Conservation (phyloP, 768 basidiomycete species). For the Serendipita sp. region DNA sequence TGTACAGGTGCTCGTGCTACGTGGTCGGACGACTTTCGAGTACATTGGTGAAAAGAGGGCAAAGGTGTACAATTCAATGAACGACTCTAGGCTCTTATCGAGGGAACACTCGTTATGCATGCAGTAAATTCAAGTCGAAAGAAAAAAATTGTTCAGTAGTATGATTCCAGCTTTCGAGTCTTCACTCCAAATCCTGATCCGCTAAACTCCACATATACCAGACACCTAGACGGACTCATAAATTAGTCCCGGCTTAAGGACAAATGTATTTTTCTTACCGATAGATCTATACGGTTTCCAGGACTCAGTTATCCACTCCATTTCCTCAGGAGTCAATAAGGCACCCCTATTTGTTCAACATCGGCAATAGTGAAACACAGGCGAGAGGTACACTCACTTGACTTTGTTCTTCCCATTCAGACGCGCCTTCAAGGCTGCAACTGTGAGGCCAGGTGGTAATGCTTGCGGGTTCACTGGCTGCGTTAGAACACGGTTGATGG, state of each 20-base stretch:
- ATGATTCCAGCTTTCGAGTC: background rate
- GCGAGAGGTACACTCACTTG: conserved; percentile 32
- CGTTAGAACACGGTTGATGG: conserved; percentile 38
- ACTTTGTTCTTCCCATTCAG: conserved; percentile 54
- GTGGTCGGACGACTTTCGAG: too few relatives aligned
- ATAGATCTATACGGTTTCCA: conserved; percentile 73
- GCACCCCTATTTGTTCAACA: conserved; percentile 41
- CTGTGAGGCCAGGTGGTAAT: conserved; percentile 46
- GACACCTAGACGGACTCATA: conserved; percentile 25
- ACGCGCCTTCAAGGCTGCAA: conserved; percentile 40
- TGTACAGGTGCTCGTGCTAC: too few relatives aligned
- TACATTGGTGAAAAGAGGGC: too few relatives aligned
- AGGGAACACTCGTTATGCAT: too few relatives aligned
- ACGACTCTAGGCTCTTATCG: too few relatives aligned
- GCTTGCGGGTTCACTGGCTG: conserved; percentile 21
- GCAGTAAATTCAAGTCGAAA: too few relatives aligned
- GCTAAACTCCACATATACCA: conserved; percentile 83
- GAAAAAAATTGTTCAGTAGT: background rate
- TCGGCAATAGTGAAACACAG: conserved; percentile 6
- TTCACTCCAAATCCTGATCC: conserved; percentile 18
- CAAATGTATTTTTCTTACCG: conserved; percentile 14
- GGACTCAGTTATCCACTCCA: conserved; percentile 55
- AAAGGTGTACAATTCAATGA: too few relatives aligned
- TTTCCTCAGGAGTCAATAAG: conserved; percentile 64
- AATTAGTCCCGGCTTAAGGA: too few relatives aligned